Percentiles rank a stretch among this genome's conserved stretches.
These are phyloP conservation scores for Colletotrichum lindemuthianum DNA, from an alignment of 2,329 filamentous ascomycete genomes.

Conservation along the genomic window DNA sequence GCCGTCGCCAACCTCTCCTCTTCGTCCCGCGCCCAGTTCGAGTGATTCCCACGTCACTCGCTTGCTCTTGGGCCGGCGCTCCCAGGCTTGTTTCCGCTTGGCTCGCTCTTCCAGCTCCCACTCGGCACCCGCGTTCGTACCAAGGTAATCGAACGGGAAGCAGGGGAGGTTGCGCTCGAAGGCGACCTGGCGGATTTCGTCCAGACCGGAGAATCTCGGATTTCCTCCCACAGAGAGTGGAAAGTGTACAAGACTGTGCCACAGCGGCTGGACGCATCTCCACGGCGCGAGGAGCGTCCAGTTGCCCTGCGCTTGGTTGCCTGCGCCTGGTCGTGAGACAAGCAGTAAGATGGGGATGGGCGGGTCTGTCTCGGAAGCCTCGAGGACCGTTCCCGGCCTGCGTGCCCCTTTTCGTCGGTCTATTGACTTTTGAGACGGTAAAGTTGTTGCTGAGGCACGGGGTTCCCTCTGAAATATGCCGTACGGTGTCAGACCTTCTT, in stretches of 20 bases:
- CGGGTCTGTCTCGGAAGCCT: slow-evolving; percentile 70
- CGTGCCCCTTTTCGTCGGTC: slow-evolving; percentile 77
- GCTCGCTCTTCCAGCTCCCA: slow-evolving; percentile 79
- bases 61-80: slow-evolving; percentile 82
- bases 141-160: slow-evolving; percentile 88
- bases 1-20: slow-evolving; percentile 84
- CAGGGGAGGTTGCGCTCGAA: slow-evolving; percentile 83
- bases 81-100: slow-evolving; percentile 73
- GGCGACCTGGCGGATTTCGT: slow-evolving; percentile 80
- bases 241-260: slow-evolving; percentile 87
- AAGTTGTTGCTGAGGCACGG: slow-evolving; percentile 71
- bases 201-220: slow-evolving; percentile 82
- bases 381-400: slow-evolving; percentile 70
- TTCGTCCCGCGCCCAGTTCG: slow-evolving; percentile 76
- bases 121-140: slow-evolving; percentile 78
- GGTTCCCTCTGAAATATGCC: slow-evolving; percentile 75
- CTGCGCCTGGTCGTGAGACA: slow-evolving; percentile 61
- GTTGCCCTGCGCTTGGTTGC: slow-evolving; percentile 67
- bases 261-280: slow-evolving; percentile 87
- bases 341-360: slow-evolving; percentile 81
- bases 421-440: slow-evolving; percentile 81
- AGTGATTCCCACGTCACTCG: slow-evolving; percentile 79
- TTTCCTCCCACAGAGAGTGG: slow-evolving; percentile 83
- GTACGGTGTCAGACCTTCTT: slow-evolving; percentile 57
- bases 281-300: slow-evolving; percentile 92